Evolutionary conservation across 345 rosid genomes (phyloP).

Genomic region (Eucalyptus tenuipes): DNA sequence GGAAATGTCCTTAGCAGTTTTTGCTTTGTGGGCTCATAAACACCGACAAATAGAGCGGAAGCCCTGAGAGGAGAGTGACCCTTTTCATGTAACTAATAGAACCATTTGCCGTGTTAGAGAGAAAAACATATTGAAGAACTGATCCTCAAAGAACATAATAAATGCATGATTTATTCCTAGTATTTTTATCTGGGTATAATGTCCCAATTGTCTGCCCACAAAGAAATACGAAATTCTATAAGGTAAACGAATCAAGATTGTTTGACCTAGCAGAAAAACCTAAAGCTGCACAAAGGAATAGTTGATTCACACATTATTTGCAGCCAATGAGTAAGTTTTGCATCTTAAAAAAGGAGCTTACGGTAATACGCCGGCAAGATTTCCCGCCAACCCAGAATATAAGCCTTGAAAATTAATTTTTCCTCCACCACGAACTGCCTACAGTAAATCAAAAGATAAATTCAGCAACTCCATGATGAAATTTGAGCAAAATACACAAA

Average conservation of each 20-base stretch:
- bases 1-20: constrained; percentile 66
- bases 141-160: not conserved
- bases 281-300: not conserved
- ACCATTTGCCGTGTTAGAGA: not conserved
- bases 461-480: not conserved
- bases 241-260: not conserved
- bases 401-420: constrained; percentile 74
- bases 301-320: not conserved
- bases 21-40: constrained; percentile 91
- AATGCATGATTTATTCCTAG: not conserved
- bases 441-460: not conserved
- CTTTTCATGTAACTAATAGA: not conserved
- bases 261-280: not conserved
- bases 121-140: not conserved
- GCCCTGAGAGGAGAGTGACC: constrained; percentile 31
- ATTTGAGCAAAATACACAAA: not conserved
- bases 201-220: not conserved
- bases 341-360: constrained; percentile 2
- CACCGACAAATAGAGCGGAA: constrained; percentile 91
- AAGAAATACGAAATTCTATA: not conserved
- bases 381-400: constrained; percentile 94
- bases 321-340: not conserved
- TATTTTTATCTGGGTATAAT: not conserved
- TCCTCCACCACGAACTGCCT: constrained; percentile 90
- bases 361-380: constrained; percentile 93